Base-by-base conservation (phyloP, 805 yeast species). In the Candida glaebosa region DNA sequence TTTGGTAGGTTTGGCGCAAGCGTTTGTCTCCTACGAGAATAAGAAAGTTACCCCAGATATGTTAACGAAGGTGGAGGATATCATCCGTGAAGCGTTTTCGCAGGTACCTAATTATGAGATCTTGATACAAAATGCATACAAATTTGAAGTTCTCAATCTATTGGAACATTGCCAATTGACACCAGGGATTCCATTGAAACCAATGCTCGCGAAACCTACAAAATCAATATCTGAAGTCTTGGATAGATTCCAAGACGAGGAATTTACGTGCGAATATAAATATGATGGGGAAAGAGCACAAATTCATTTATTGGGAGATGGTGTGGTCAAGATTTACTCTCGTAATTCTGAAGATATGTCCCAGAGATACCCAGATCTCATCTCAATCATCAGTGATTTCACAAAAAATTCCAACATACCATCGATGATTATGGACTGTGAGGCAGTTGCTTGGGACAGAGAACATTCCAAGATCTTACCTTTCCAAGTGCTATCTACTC, bases 201-300 rank as follows among this genome's bases (percentile, higher is more conserved):
- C 99, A 1, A 93, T 93, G 99, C 77, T 93, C 54, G 99, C 99
- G 5, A 93, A 91, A 58, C 99, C 99, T 2, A 91, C 98, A 0
- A 91, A 93, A 57, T 78, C 96, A 2, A 82, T 93, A 26, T 78
- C 85, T n/a, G 99, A 93, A 58, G 87, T 93, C 1, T 71, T 93
- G 46, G 96, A 93, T 58, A 71, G 95, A 42, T 90, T 93, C 58
- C 85, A 84, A 49, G 88, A 82, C 35, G 84, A 82, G 50, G 78
- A 78, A 43, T 93, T 93, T 57, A 90, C 97, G 0, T 91, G 97
- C 60, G 99, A 93, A 60, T 93, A 90, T 65, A 93, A 93, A 57
- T 93, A 93, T 56, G 99, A 93, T 60, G 99, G 99, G 34, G 99
- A 93, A 65, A 77, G 99, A 53, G 98, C 98, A 0, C 99, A 93